phyloP scores from a whole-genome alignment of 148 eudicot genomes.

The Vaccinium myrtillus region DNA sequence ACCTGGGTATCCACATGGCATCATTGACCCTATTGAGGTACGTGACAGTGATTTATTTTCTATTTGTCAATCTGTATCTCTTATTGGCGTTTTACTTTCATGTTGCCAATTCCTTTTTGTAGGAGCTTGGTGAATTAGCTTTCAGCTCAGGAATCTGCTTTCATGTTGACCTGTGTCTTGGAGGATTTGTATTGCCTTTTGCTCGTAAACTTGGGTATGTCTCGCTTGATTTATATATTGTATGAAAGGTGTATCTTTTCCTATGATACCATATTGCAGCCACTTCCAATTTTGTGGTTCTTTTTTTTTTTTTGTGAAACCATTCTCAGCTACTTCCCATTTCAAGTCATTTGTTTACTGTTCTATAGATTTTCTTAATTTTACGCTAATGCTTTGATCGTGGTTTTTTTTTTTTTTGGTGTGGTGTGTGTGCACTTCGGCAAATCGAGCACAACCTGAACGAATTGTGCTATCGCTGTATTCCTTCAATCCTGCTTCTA shows the following conservation, averaged over 20 bases:
- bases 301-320: not conserved
- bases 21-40: constrained; percentile 93
- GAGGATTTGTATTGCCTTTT: constrained; percentile 97
- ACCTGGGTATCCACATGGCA: constrained; percentile 98
- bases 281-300: not conserved
- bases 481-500: not conserved
- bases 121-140: constrained; percentile 96
- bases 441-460: not conserved
- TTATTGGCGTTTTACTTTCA: constrained; percentile 15
- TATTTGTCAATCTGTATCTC: not conserved
- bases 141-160: constrained; percentile 65
- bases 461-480: not conserved
- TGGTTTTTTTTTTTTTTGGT: too few species aligned
- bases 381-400: too few species aligned
- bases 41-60: constrained; percentile 10
- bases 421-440: not conserved
- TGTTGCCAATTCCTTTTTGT: constrained; percentile 21
- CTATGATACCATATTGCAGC: not conserved
- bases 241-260: not conserved
- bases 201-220: constrained; percentile 91
- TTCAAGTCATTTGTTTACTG: too few species aligned
- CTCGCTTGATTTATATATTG: not conserved
- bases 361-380: too few species aligned
- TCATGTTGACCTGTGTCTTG: constrained; percentile 98
- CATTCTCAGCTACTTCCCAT: not conserved